These are phyloP conservation scores for Nematodospora valgi DNA, from an alignment of 805 yeast genomes.

Conservation along the genomic window DNA sequence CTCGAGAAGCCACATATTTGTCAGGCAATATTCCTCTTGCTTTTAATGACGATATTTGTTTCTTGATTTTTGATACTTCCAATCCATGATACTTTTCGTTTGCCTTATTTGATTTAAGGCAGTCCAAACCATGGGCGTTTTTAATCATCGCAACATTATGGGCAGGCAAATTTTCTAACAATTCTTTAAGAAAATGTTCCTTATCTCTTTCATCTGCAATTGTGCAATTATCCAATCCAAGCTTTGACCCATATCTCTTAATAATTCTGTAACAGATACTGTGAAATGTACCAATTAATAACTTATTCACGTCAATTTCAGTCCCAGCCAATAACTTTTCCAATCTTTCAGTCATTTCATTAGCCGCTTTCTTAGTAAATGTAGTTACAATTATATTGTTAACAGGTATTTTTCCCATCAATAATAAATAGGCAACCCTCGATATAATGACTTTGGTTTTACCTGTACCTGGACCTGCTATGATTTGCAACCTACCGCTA, in stretches of 20 bases:
- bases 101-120: constrained; percentile 1
- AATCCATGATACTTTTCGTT: constrained; percentile 27
- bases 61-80: constrained; percentile 38
- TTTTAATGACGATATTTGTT: constrained; percentile 55
- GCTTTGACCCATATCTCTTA: constrained; percentile 47
- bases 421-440: constrained; percentile 68
- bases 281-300: constrained; percentile 88
- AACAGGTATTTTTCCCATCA: constrained; percentile 53
- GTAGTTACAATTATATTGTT: constrained; percentile 76
- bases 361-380: constrained; percentile 90
- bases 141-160: constrained; percentile 10
- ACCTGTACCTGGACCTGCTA: constrained; percentile 65
- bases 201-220: constrained; percentile 69
- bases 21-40: constrained; percentile 47
- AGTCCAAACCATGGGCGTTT: constrained; percentile 1
- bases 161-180: constrained; percentile 24
- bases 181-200: constrained; percentile 40
- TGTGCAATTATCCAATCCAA: constrained; percentile 45
- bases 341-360: constrained; percentile 73
- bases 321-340: constrained; percentile 26
- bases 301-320: constrained; percentile 35
- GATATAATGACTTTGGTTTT: constrained; percentile 82
- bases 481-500: constrained; percentile 41
- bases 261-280: constrained; percentile 68
- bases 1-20: constrained; percentile 22